Percentiles rank a stretch among this genome's conserved stretches.
Evolutionary conservation across 192 early-diverging fungal species (phyloP).

Genomic region (Backusella tuberculispora): DNA sequence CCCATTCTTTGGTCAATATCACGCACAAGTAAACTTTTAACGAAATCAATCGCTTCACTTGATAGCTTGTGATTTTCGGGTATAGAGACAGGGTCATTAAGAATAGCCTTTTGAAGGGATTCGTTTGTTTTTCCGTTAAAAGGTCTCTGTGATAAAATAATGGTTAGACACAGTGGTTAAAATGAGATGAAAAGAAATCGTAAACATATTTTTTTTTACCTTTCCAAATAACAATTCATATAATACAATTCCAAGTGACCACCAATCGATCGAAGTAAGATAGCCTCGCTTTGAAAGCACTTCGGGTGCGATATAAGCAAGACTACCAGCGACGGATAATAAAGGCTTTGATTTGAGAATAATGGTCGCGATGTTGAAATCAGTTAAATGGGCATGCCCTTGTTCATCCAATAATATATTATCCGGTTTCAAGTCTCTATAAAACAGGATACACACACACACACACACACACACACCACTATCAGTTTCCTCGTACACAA

Average conservation of each 20-base stretch:
- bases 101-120: conserved; percentile 69
- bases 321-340: conserved; percentile 80
- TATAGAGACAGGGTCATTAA: conserved; percentile 66
- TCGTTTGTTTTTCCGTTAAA: conserved; percentile 86
- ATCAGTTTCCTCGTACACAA: no score
- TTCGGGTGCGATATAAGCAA: conserved; percentile 91
- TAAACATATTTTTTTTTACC: conserved; percentile 46
- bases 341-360: conserved; percentile 54
- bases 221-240: conserved; percentile 80
- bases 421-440: conserved; percentile 91
- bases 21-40: conserved; percentile 41
- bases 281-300: conserved; percentile 63
- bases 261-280: conserved; percentile 64
- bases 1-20: conserved; percentile 30
- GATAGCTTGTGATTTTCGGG: conserved; percentile 58
- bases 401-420: conserved; percentile 77
- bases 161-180: neutral
- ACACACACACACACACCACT: neutral
- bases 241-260: conserved; percentile 82
- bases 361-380: conserved; percentile 92
- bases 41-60: conserved; percentile 51
- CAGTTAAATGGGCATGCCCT: conserved; percentile 91
- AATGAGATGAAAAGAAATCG: neutral
- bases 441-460: neutral
- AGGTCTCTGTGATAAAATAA: conserved; percentile 62